phyloP scores from a whole-genome alignment of 768 basidiomycete species.

The Mycena epipterygia region DNA sequence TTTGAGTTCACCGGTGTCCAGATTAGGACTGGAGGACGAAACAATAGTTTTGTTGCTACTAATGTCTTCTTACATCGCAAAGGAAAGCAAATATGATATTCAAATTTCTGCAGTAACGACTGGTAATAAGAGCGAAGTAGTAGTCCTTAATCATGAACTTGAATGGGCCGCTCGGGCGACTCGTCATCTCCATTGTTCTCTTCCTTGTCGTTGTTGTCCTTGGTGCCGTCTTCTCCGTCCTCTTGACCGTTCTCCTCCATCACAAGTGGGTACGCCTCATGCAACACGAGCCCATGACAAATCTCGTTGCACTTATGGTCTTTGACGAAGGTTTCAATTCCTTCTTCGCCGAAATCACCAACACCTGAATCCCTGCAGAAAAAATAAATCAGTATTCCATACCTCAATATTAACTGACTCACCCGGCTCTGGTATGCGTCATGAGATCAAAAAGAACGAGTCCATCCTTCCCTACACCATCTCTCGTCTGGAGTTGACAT shows the following conservation, averaged over 20 bases:
- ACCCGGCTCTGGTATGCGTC: background rate
- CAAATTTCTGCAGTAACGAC: no score
- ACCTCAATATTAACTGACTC: background rate
- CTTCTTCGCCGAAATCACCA: background rate
- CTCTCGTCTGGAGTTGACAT: background rate
- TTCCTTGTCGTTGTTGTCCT: no score
- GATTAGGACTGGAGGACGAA: no score
- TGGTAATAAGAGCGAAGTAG: no score
- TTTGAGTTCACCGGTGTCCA: no score
- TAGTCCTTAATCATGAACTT: no score
- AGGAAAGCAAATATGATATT: no score
- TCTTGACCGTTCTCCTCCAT: constrained; percentile 1
- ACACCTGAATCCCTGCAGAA: background rate
- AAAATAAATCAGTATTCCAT: background rate
- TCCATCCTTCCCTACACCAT: background rate
- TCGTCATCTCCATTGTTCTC: no score
- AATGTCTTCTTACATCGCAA: no score
- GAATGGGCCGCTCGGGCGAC: no score
- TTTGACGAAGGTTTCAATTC: background rate
- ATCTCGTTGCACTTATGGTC: background rate
- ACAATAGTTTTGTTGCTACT: no score
- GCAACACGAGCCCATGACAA: background rate
- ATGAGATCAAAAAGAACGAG: constrained; percentile 5
- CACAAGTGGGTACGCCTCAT: background rate
- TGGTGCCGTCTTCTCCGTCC: background rate